Evolutionary conservation across 1,284 basidiomycete species (phyloP), one percentile per base, ranked within the genome.

Genomic region (Meripilus lineatus): DNA sequence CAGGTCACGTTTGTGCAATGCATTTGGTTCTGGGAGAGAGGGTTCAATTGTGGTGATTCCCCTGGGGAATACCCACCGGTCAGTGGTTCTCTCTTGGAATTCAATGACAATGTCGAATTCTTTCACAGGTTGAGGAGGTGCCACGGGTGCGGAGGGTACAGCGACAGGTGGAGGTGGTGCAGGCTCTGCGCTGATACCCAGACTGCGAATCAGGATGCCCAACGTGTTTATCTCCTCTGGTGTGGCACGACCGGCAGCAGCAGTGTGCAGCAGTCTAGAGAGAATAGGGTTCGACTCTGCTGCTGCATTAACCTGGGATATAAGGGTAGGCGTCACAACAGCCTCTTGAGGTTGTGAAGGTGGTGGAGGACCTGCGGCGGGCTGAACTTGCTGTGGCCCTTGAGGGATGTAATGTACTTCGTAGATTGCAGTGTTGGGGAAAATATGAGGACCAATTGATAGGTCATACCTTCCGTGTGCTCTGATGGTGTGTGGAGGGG

Each of bases 81-180:
- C 81, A 24, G 66, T 65, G 2, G 74, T 68, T 10, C 67, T 64
- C 54, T 89, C 85, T 32, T 70, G 64, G 49, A 85, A 88, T 54
- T 86, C 81, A 42, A 89, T 57, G 20, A 88, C 73, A 4, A 88
- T 55, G 58, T 88, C 85, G 50, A 79, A 83, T 13, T 74, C 72
- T 52, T 70, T 77, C 28, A 67, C 23, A 15, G 45, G 42, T 26
- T 32, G 45, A 18, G 47, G 33, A 20, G 42, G 38, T 14, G 20
- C 8, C 7, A 42, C 5, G 21, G 37, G 15, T 36, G 34, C 42
- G 4, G 23, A 13, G 5, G 46, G 41, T n/a, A 45, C 44, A 2
- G 49, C 47, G 5, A 47, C 34, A 34, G 40, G 42, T 17, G 50
- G 21, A 17, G 45, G 47, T 20, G 30, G 20, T 17, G 42, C 52